phyloP scores from a whole-genome alignment of 2,329 filamentous ascomycete species.

The Aplosporella prunicola region DNA sequence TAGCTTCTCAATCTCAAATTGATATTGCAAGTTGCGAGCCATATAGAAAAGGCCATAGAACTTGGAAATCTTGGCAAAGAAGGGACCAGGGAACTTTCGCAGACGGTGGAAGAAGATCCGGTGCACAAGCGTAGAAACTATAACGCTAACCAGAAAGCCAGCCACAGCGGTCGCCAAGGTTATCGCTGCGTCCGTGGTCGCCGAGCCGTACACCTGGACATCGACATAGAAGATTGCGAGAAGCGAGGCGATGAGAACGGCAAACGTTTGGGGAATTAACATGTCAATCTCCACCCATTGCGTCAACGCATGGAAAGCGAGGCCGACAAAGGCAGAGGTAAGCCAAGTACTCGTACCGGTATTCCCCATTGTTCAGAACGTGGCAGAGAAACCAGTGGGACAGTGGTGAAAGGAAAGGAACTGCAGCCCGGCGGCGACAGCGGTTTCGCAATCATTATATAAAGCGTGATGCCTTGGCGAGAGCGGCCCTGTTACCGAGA shows the following conservation, averaged over 20 bases:
- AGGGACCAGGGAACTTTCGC: conserved; percentile 28
- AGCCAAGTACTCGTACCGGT: background rate
- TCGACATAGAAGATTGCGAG: background rate
- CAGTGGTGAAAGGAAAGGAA: too few relatives aligned
- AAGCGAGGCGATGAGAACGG: background rate
- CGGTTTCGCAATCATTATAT: too few relatives aligned
- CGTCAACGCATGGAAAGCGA: background rate
- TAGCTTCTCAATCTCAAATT: too few relatives aligned
- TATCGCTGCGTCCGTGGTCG: background rate
- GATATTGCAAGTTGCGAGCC: background rate
- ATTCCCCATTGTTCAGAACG: background rate
- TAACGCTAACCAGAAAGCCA: conserved; percentile 1
- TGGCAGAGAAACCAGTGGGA: too few relatives aligned
- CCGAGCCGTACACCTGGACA: background rate
- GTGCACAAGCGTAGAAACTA: conserved; percentile 15
- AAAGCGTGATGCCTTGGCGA: too few relatives aligned
- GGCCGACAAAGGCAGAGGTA: background rate
- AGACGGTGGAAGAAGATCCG: conserved; percentile 26
- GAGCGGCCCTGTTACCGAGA: too few relatives aligned
- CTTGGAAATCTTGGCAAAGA: conserved; percentile 22
- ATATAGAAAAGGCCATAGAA: conserved; percentile 15
- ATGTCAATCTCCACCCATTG: background rate
- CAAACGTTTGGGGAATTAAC: background rate
- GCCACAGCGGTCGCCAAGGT: background rate
- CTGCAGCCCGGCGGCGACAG: too few relatives aligned